Evolutionary conservation across 2,329 filamentous ascomycete genomes (phyloP).

Genomic region (Graphiopsis chlorocephala): DNA sequence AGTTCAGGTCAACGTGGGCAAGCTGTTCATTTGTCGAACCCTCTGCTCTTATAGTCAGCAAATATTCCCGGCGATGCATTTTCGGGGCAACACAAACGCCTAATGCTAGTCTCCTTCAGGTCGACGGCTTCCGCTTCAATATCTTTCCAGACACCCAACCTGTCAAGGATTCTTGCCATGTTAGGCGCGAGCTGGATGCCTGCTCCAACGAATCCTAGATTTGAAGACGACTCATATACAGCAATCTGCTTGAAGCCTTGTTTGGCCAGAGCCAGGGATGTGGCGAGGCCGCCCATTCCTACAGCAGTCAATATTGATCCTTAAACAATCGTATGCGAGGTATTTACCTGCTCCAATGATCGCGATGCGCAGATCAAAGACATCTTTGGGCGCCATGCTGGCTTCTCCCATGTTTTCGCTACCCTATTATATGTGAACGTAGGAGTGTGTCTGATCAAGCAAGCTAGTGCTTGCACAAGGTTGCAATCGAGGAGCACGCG

Average conservation of each 20-base stretch:
- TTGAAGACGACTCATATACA: conserved; percentile 70
- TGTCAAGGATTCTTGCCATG: conserved; percentile 72
- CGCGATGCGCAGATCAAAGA: conserved; percentile 34
- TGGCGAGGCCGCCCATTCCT: conserved; percentile 78
- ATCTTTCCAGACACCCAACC: conserved; percentile 67
- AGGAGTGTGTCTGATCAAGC: neutral
- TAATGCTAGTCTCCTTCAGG: conserved; percentile 68
- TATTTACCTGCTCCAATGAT: conserved; percentile 35
- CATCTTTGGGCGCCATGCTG: conserved; percentile 31
- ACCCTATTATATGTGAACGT: neutral
- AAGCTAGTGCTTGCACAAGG: neutral
- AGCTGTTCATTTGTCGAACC: conserved; percentile 68
- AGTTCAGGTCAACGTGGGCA: conserved; percentile 65
- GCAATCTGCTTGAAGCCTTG: conserved; percentile 71
- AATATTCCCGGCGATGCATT: neutral
- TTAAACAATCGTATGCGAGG: neutral
- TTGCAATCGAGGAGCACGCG: neutral
- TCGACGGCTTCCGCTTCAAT: conserved; percentile 71
- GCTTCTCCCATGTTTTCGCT: neutral
- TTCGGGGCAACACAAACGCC: conserved; percentile 47
- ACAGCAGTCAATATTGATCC: neutral
- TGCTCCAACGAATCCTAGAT: conserved; percentile 77
- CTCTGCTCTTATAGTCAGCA: conserved; percentile 41
- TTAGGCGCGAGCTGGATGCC: conserved; percentile 84
- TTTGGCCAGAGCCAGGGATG: conserved; percentile 70